Evolutionary conservation across 23 red algal genomes (phyloP).

Genomic region (Gracilaria gracilis): DNA sequence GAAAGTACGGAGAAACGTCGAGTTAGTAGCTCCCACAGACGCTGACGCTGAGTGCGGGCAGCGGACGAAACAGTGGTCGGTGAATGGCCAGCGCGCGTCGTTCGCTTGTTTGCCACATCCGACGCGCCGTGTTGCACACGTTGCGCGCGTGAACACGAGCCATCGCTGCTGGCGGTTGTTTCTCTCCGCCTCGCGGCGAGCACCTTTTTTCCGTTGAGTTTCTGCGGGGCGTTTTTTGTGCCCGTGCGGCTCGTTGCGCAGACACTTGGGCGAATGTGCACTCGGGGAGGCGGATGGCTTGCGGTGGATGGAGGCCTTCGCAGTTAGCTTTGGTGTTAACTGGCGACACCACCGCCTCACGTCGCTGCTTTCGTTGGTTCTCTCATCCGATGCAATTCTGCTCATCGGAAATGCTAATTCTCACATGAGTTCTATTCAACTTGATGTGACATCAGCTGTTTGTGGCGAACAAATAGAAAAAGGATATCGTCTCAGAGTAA

Average conservation of each 20-base stretch:
- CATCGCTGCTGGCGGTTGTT: neutral
- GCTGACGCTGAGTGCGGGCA: neutral
- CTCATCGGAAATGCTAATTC: too few relatives aligned
- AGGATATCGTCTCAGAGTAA: too few relatives aligned
- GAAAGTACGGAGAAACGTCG: too few relatives aligned
- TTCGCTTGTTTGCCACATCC: neutral
- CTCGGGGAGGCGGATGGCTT: neutral
- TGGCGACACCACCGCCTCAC: too few relatives aligned
- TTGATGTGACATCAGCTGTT: too few relatives aligned
- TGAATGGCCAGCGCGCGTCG: neutral
- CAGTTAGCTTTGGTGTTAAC: too few relatives aligned
- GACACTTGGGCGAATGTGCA: neutral
- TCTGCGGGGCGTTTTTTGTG: neutral
- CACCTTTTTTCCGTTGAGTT: neutral
- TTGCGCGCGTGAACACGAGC: neutral
- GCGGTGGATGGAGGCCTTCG: neutral
- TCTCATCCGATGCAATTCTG: too few relatives aligned
- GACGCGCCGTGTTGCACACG: constrained; percentile 1
- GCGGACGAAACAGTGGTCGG: neutral
- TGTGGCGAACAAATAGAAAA: too few relatives aligned
- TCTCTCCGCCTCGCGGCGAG: too few relatives aligned
- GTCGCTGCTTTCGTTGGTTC: too few relatives aligned
- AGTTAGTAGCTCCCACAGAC: too few relatives aligned
- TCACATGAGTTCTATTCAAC: too few relatives aligned
- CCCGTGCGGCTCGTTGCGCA: neutral